A percentile compares a stretch with the other conserved stretches of the same genome.
Evolutionary conservation across 345 rosid species (phyloP).

Genomic region (Corchorus olitorius): DNA sequence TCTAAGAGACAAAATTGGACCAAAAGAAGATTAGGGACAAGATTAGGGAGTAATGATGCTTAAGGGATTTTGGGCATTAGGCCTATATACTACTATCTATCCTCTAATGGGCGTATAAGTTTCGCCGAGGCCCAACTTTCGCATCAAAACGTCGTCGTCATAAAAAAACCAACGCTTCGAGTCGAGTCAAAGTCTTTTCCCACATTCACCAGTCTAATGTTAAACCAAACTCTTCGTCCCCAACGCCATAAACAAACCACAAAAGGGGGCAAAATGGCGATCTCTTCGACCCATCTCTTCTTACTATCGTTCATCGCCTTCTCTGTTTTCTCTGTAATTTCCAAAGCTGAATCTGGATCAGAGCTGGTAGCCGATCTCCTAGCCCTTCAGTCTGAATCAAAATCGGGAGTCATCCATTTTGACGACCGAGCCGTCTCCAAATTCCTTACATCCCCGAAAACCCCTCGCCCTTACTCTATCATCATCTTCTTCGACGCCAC

Average conservation of each 20-base stretch:
- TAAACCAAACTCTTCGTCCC: too few relatives aligned
- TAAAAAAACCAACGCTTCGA: too few relatives aligned
- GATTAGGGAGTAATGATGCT: too few relatives aligned
- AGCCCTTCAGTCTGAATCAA: constrained; percentile 60
- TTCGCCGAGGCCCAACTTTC: too few relatives aligned
- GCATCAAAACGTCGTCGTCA: too few relatives aligned
- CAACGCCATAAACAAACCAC: neutral
- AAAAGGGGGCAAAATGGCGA: constrained; percentile 36
- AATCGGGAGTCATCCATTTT: constrained; percentile 74
- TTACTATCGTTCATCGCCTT: constrained; percentile 28
- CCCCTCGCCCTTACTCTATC: constrained; percentile 74
- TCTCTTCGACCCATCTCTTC: constrained; percentile 27
- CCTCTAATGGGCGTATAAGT: too few relatives aligned
- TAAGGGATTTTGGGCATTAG: too few relatives aligned
- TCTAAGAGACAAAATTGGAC: too few relatives aligned
- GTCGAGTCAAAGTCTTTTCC: too few relatives aligned
- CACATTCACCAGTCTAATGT: too few relatives aligned
- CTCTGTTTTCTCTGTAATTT: constrained; percentile 8
- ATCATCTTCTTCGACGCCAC: constrained; percentile 89
- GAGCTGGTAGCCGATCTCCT: constrained; percentile 64
- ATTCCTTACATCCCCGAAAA: constrained; percentile 63
- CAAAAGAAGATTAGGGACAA: too few relatives aligned
- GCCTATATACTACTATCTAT: too few relatives aligned
- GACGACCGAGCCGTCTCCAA: constrained; percentile 77
- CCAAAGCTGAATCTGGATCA: constrained; percentile 34